phyloP scores from a whole-genome alignment of 2,329 filamentous ascomycete genomes.

The Cytospora piceae region DNA sequence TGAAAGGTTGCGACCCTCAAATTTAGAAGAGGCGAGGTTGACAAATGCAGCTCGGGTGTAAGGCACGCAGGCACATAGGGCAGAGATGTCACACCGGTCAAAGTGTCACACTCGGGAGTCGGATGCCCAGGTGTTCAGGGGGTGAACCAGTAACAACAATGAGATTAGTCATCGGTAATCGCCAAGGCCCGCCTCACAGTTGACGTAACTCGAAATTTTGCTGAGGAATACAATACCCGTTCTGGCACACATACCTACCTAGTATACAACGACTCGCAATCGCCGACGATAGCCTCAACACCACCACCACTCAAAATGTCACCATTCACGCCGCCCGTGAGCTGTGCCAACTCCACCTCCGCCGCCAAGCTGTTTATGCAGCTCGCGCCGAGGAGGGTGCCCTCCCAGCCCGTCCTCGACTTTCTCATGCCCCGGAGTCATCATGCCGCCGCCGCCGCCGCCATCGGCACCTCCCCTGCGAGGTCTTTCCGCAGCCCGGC shows the following conservation, averaged over 20 bases:
- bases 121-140: not conserved
- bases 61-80: not conserved
- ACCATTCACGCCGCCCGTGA: constrained; percentile 16
- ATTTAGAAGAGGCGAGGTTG: not conserved
- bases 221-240: not conserved
- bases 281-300: not conserved
- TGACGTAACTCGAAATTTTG: constrained; percentile 26
- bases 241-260: not conserved
- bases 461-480: constrained; percentile 26
- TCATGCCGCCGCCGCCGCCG: not conserved
- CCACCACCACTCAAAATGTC: not conserved
- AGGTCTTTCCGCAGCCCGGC: constrained; percentile 27
- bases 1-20: not conserved
- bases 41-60: not conserved
- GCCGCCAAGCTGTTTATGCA: constrained; percentile 40
- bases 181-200: not conserved
- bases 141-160: not conserved
- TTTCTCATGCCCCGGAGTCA: constrained; percentile 44
- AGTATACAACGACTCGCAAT: constrained; percentile 6
- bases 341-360: constrained; percentile 33
- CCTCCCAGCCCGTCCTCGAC: constrained; percentile 42
- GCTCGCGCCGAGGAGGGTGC: constrained; percentile 34
- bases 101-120: not conserved
- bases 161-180: constrained; percentile 12
- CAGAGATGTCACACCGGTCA: not conserved